Percentiles rank a stretch among this genome's conserved stretches.
Evolutionary conservation across 2,329 filamentous ascomycete genomes (phyloP).

Genomic region (Rhinocladiella mackenziei): DNA sequence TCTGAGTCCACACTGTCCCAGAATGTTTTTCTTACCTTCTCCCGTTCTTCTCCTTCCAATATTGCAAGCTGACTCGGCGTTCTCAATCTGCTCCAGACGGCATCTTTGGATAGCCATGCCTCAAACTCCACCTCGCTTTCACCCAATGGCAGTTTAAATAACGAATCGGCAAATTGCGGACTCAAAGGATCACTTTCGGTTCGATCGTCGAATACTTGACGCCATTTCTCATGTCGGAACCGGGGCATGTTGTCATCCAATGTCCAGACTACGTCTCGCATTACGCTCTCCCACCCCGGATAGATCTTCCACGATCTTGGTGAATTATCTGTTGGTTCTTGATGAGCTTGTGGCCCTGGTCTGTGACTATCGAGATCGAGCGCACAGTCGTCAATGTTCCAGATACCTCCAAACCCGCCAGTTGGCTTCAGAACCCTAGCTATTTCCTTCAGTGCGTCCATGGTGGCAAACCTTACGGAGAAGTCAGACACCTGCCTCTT

Average conservation of each 20-base stretch:
- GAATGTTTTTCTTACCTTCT: constrained; percentile 49
- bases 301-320: constrained; percentile 53
- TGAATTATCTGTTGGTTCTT: constrained; percentile 55
- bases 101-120: constrained; percentile 55
- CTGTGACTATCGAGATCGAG: constrained; percentile 13
- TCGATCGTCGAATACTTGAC: constrained; percentile 60
- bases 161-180: constrained; percentile 41
- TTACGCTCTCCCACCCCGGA: constrained; percentile 58
- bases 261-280: constrained; percentile 58
- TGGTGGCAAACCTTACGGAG: constrained; percentile 60
- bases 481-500: constrained; percentile 1
- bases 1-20: constrained; percentile 52
- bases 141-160: constrained; percentile 61
- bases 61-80: constrained; percentile 67
- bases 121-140: constrained; percentile 56
- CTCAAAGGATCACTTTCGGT: constrained; percentile 50
- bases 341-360: constrained; percentile 1
- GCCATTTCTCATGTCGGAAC: constrained; percentile 64
- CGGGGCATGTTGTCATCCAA: constrained; percentile 58
- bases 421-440: constrained; percentile 60
- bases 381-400: constrained; percentile 70
- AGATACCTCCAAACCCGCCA: constrained; percentile 62
- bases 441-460: constrained; percentile 61
- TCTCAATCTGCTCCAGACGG: constrained; percentile 59
- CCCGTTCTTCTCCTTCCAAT: constrained; percentile 49